Base-by-base conservation (phyloP, 352 stramenopile species). In the Phytophthora crassamura region DNA sequence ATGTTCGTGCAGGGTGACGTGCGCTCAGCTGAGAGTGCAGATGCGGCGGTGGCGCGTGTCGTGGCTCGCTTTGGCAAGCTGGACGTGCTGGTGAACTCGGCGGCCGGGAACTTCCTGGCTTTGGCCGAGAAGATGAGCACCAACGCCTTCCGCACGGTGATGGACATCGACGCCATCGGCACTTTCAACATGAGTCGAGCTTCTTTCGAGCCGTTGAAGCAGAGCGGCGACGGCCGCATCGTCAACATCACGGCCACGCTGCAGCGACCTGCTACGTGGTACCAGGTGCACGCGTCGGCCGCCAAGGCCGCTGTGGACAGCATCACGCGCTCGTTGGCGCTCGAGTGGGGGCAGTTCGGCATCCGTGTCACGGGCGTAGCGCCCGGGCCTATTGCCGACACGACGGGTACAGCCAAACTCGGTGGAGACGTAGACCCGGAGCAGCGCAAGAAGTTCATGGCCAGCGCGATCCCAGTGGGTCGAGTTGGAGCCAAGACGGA, bases 231-330 rank as follows among this genome's bases (percentile, higher is more conserved):
- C 49, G 87, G 82, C 25, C 72, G 84, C 38, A 97, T 99, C 59
- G 84, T 99, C 59, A 99, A 99, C 81, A 99, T 99, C 69, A 98
- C 86, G 5, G 94, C 95, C 57, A 98, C 91, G 51, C 75, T 98
- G 67, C 92, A 98, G 66, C 86, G 93, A 49, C 84, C 89, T 3
- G 90, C 89, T 12, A 98, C 94, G 33, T 97, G 89, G 79, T 98
- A 96, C 82, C 96, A 99, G 73, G 89, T 91, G 28, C 97, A 99
- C 70, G 95, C 97, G 7, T 97, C 88, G 33, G 95, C 96, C 0
- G 96, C 97, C 18, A 99, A 99, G 76, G 89, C 90, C 36, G 96
- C 93, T 0, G 90, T 99, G 18, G 96, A 99, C 86, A 97, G 84
- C 40, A 79, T 99, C 38, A 99, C 96, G 22, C 85, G 94, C 54